Evolutionary conservation across 164 flowering plant species (phyloP).

Genomic region (Cinnamomum micranthum): DNA sequence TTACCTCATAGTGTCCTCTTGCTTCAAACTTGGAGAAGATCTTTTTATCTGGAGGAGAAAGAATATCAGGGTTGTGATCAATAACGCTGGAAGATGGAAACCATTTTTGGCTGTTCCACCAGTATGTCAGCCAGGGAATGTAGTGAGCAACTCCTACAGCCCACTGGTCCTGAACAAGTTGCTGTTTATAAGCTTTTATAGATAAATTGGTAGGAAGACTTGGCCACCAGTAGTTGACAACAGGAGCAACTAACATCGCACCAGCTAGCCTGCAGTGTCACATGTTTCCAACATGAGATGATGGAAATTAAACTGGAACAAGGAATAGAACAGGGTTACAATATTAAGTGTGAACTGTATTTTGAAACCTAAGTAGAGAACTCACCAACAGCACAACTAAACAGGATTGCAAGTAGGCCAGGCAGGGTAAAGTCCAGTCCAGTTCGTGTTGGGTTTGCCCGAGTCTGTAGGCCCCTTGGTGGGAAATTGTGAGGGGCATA

Average conservation of each 20-base stretch:
- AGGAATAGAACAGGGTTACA: no score
- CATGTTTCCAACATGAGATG: neutral
- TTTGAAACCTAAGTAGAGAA: no score
- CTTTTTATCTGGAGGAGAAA: conserved; percentile 42
- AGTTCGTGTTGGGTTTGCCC: no score
- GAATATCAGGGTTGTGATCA: conserved; percentile 21
- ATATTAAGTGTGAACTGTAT: no score
- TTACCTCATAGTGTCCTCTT: conserved; percentile 21
- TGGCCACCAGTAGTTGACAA: conserved; percentile 85
- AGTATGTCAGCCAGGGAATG: conserved; percentile 67
- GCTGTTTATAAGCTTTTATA: conserved; percentile 43
- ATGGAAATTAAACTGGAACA: neutral
- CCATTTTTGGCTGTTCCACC: conserved; percentile 90
- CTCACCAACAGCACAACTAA: no score
- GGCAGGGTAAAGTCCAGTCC: no score
- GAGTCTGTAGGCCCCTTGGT: no score
- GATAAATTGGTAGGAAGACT: conserved; percentile 65
- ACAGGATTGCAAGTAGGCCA: no score
- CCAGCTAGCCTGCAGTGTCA: conserved; percentile 64
- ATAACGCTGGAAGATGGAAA: conserved; percentile 49
- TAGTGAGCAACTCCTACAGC: conserved; percentile 60
- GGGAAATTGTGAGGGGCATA: no score
- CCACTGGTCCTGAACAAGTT: conserved; percentile 57
- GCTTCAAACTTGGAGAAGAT: conserved; percentile 16
- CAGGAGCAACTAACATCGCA: conserved; percentile 71